A percentile compares a stretch with the other conserved stretches of the same genome.
phyloP scores from a whole-genome alignment of 2,329 filamentous ascomycete genomes.

The Aspergillus hortae region DNA sequence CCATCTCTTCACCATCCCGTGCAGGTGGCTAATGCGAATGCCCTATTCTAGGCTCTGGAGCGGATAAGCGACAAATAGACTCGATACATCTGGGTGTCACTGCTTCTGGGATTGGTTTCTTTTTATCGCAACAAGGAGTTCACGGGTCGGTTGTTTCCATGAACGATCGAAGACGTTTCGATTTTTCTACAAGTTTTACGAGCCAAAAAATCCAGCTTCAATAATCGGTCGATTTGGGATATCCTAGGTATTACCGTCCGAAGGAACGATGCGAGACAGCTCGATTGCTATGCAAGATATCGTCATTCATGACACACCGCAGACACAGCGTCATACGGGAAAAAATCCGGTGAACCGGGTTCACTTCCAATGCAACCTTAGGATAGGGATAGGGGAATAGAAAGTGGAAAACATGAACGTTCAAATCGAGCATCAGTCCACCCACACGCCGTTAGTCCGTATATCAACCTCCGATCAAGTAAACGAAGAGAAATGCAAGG shows the following conservation, averaged over 20 bases:
- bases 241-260: background rate
- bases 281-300: constrained; percentile 13
- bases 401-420: background rate
- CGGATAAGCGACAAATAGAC: constrained; percentile 41
- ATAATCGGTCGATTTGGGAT: constrained; percentile 1
- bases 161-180: constrained; percentile 29
- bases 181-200: constrained; percentile 12
- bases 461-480: constrained; percentile 9
- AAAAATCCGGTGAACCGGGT: background rate
- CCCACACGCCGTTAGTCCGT: constrained; percentile 15
- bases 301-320: constrained; percentile 9
- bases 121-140: constrained; percentile 36
- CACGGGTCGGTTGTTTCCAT: constrained; percentile 33
- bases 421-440: background rate
- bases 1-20: background rate
- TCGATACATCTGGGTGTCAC: constrained; percentile 15
- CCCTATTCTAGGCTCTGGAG: constrained; percentile 33
- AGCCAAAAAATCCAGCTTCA: constrained; percentile 10
- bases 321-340: background rate
- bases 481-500: constrained; percentile 7
- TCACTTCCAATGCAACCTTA: background rate
- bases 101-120: constrained; percentile 13
- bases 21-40: constrained; percentile 4
- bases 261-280: constrained; percentile 5
- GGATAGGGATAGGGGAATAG: background rate